Conservation (phyloP, 768 basidiomycete genomes). For the Rhizopogon vulgaris region DNA sequence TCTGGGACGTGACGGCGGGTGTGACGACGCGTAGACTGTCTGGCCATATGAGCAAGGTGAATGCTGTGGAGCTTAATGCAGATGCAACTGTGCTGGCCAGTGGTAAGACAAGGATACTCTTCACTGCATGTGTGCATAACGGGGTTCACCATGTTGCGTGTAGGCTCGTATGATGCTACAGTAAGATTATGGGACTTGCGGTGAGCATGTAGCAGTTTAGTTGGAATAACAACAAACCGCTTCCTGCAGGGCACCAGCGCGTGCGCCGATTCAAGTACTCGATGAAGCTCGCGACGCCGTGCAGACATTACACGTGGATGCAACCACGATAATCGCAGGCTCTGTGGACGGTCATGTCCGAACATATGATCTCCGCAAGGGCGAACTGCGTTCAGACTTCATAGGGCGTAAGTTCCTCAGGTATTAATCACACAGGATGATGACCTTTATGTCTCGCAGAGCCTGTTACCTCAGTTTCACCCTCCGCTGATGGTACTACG, state of each 20-base stretch:
- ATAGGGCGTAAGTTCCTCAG: conserved; percentile 69
- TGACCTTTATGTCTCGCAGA: conserved; percentile 35
- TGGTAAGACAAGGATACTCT: conserved; percentile 44
- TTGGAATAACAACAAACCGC: neutral
- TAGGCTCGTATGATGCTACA: conserved; percentile 90
- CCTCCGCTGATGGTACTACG: conserved; percentile 75
- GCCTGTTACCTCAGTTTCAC: conserved; percentile 79
- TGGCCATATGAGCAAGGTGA: conserved; percentile 89
- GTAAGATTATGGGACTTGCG: conserved; percentile 90
- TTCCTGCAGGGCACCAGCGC: conserved; percentile 53
- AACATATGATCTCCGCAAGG: conserved; percentile 92
- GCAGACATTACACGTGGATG: conserved; percentile 66
- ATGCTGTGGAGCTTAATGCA: conserved; percentile 84
- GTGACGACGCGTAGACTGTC: conserved; percentile 75
- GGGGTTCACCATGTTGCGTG: neutral
- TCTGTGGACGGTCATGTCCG: conserved; percentile 91
- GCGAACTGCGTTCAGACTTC: conserved; percentile 83
- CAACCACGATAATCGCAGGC: conserved; percentile 67
- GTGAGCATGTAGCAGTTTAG: conserved; percentile 33
- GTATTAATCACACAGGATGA: neutral
- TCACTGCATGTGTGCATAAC: neutral
- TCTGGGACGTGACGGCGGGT: conserved; percentile 94
- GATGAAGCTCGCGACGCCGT: conserved; percentile 87
- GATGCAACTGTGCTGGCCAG: conserved; percentile 85
- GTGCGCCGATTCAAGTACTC: conserved; percentile 85